These are phyloP conservation scores for Cruciata laevipes DNA, from an alignment of 257 asterid genomes.

Conservation along the genomic window DNA sequence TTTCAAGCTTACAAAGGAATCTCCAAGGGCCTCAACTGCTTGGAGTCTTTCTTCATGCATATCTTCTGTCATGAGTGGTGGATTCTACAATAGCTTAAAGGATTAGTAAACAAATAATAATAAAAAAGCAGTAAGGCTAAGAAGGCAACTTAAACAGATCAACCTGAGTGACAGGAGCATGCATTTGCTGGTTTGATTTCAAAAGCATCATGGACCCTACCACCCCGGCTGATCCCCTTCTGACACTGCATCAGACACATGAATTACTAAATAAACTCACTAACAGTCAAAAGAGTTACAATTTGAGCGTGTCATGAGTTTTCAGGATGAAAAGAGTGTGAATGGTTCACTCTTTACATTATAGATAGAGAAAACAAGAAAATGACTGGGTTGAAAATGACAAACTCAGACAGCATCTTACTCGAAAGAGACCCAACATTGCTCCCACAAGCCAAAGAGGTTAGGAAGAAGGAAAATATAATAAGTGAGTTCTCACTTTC, in stretches of 20 bases:
- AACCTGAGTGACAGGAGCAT: slow-evolving; percentile 82
- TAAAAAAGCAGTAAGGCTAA: slow-evolving; percentile 10
- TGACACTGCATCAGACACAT: slow-evolving; percentile 30
- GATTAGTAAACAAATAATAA: slow-evolving; percentile 11
- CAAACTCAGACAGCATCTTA: not conserved
- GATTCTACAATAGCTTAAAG: slow-evolving; percentile 44
- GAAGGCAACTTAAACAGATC: slow-evolving; percentile 22
- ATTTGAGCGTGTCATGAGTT: not conserved
- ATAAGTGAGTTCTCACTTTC: slow-evolving; percentile 35
- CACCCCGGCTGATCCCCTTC: slow-evolving; percentile 60
- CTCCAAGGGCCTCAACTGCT: slow-evolving; percentile 76
- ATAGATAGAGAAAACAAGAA: not conserved
- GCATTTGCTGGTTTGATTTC: slow-evolving; percentile 55
- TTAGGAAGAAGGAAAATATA: slow-evolving; percentile 18
- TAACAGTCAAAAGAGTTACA: not conserved
- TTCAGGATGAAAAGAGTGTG: not conserved
- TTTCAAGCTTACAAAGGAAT: slow-evolving; percentile 54
- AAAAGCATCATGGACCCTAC: slow-evolving; percentile 69
- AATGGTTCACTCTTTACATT: not conserved
- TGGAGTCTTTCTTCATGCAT: slow-evolving; percentile 89
- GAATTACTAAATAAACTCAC: slow-evolving; percentile 2
- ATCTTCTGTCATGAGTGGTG: slow-evolving; percentile 95
- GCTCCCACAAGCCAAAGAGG: not conserved
- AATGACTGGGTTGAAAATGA: too few species aligned
- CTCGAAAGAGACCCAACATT: not conserved